Conservation (phyloP, 805 yeast genomes). For the Candida maltosa region DNA sequence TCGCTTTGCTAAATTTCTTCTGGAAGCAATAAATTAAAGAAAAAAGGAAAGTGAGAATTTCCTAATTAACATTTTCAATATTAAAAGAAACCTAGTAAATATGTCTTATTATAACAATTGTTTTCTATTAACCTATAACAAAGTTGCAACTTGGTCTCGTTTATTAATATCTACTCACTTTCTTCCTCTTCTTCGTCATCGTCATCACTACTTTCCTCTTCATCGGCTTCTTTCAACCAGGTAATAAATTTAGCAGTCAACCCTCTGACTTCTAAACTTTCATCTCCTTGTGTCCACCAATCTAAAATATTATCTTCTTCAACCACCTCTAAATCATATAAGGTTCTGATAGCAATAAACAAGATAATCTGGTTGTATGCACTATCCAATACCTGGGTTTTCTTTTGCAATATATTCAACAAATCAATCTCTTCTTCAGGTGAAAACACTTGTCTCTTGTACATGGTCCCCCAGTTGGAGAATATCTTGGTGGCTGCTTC, state of each 20-base stretch:
- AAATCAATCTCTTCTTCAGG: conserved; percentile 75
- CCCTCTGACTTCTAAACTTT: conserved; percentile 46
- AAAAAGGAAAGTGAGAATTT: too few relatives aligned
- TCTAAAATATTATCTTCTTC: conserved; percentile 74
- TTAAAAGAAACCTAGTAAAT: too few relatives aligned
- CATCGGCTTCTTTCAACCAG: conserved; percentile 82
- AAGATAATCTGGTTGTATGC: conserved; percentile 48
- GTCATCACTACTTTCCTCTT: conserved; percentile 40
- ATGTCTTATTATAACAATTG: too few relatives aligned
- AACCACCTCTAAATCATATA: conserved; percentile 79
- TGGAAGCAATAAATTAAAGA: too few relatives aligned
- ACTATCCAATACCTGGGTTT: conserved; percentile 30
- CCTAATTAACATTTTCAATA: too few relatives aligned
- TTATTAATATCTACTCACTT: too few relatives aligned
- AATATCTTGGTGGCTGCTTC: conserved; percentile 77
- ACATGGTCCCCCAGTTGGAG: conserved; percentile 76
- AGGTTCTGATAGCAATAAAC: conserved; percentile 50
- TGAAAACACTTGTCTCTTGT: conserved; percentile 82
- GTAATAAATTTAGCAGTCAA: conserved; percentile 73
- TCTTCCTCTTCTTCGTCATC: conserved; percentile 29
- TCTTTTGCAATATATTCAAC: conserved; percentile 47
- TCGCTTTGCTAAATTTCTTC: too few relatives aligned
- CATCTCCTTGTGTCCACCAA: conserved; percentile 69
- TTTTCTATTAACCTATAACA: too few relatives aligned
- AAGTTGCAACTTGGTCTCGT: too few relatives aligned